A percentile compares a stretch with the other conserved stretches of the same genome.
These are phyloP conservation scores for Fragaria ananassa DNA, from an alignment of 306 rosid species.

Conservation along the genomic window DNA sequence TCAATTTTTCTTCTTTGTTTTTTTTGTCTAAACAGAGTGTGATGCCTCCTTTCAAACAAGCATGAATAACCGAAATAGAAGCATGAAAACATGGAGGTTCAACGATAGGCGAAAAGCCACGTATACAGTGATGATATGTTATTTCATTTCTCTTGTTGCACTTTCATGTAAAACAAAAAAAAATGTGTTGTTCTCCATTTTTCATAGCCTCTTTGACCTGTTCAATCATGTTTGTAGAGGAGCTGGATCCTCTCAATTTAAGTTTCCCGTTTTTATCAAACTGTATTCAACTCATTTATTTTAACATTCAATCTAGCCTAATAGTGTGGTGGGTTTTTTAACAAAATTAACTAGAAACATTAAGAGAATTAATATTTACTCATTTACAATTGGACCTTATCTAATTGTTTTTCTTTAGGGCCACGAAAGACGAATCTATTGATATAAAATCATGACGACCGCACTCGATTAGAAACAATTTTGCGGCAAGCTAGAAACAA, in stretches of 20 bases:
- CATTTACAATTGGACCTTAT: too few relatives aligned
- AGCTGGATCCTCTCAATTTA: not conserved
- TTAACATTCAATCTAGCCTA: too few relatives aligned
- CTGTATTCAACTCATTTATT: too few relatives aligned
- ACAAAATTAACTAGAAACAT: too few relatives aligned
- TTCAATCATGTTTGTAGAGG: not conserved
- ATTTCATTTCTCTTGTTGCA: not conserved
- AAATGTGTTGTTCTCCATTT: not conserved
- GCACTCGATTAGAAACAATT: too few relatives aligned
- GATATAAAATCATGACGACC: too few relatives aligned
- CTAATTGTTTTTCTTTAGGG: too few relatives aligned
- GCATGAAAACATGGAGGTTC: conserved; percentile 42
- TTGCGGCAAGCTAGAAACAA: too few relatives aligned
- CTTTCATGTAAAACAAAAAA: not conserved
- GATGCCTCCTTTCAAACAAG: conserved; percentile 31
- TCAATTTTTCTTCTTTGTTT: not conserved
- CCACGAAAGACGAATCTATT: too few relatives aligned
- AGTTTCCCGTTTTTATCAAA: not conserved
- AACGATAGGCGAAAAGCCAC: conserved; percentile 27
- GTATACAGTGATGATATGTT: not conserved
- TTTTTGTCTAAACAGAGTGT: conserved; percentile 8
- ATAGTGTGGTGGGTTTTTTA: too few relatives aligned
- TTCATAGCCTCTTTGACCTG: conserved; percentile 1
- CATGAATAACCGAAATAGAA: conserved; percentile 35
- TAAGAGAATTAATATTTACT: too few relatives aligned